Percentiles rank a stretch among this genome's conserved stretches.
phyloP scores from a whole-genome alignment of 2,329 filamentous ascomycete species.

The Colletotrichum sp. region DNA sequence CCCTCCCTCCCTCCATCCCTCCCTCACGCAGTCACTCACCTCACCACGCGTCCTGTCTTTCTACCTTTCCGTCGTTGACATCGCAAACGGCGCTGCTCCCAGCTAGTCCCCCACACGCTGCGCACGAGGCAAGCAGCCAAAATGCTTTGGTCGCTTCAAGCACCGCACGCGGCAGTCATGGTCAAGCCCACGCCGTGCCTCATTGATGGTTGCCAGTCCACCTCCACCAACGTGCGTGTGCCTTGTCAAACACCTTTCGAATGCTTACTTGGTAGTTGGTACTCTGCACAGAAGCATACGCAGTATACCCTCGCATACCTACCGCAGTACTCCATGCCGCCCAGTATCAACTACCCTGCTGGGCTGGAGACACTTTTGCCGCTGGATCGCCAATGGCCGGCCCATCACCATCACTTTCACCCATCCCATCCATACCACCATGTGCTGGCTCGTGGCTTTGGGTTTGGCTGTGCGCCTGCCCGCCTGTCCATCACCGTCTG shows the following conservation, averaged over 20 bases:
- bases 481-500: background rate
- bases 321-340: background rate
- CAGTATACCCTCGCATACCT: background rate
- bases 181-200: background rate
- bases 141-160: constrained; percentile 4
- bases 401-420: background rate
- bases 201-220: background rate
- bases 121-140: constrained; percentile 5
- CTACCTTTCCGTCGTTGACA: background rate
- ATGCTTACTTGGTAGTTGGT: background rate
- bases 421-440: background rate
- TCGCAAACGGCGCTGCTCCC: constrained; percentile 9
- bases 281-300: background rate
- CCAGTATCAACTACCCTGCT: background rate
- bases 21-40: background rate
- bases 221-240: background rate
- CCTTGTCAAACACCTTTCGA: background rate
- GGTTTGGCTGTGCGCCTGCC: background rate
- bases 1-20: background rate
- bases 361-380: background rate
- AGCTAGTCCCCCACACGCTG: background rate
- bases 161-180: constrained; percentile 3
- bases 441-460: background rate
- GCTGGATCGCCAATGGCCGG: background rate
- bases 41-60: background rate